These are phyloP conservation scores for Fusarium oxysporum DNA, from an alignment of 2,329 filamentous ascomycete species.

Conservation along the genomic window DNA sequence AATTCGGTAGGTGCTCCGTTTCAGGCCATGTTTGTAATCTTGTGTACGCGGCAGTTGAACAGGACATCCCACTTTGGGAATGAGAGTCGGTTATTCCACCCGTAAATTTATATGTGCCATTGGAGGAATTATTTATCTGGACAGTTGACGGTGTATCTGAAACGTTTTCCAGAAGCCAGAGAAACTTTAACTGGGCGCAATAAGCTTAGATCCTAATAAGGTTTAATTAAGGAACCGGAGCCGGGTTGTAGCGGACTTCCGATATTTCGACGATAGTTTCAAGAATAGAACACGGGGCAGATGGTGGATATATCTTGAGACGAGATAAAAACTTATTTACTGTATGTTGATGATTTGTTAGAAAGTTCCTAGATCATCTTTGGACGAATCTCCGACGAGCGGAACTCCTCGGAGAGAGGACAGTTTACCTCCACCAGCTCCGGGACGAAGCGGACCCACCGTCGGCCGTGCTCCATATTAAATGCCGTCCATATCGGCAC, in stretches of 20 bases:
- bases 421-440: neutral
- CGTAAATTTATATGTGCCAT: neutral
- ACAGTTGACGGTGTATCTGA: slow-evolving; percentile 10
- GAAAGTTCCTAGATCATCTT: neutral
- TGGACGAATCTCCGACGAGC: neutral
- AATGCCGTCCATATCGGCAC: neutral
- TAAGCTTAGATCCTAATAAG: slow-evolving; percentile 16
- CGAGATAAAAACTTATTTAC: neutral
- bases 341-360: neutral
- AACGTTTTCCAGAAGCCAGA: slow-evolving; percentile 34
- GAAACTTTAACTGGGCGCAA: slow-evolving; percentile 9
- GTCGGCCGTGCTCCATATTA: neutral
- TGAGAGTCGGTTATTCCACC: neutral
- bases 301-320: neutral
- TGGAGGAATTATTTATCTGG: slow-evolving; percentile 29
- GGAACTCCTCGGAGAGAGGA: neutral
- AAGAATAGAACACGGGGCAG: slow-evolving; percentile 14
- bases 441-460: neutral
- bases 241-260: neutral
- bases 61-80: slow-evolving; percentile 10
- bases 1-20: slow-evolving; percentile 27
- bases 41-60: slow-evolving; percentile 15
- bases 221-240: slow-evolving; percentile 36
- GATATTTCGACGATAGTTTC: slow-evolving; percentile 12
- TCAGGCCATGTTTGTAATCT: slow-evolving; percentile 2